Base-by-base conservation (phyloP, 169 alveolate species). In the Cryptosporidium xiaoi region DNA sequence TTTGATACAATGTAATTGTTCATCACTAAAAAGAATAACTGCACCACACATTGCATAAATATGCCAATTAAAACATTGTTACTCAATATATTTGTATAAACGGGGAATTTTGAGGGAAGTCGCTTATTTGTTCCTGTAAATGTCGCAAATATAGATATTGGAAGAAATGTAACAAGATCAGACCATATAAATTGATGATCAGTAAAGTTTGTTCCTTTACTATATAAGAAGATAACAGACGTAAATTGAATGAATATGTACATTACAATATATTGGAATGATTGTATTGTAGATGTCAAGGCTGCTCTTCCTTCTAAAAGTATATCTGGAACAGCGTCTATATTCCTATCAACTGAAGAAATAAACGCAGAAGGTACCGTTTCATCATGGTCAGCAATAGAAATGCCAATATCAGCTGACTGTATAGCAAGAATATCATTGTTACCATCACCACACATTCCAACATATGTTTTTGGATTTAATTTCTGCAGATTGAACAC, bases 391-490 rank as follows among this genome's bases (percentile, higher is more conserved):
- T 84, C 64, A 44, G 71, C 82, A 34, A 91, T 85, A 24, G 93
- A 82, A 53, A 91, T 90, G 6, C 93, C 93, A 1, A 91, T 71
- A 65, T 91, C 90, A 16, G 90, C 90, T 60, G 91, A 85, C 53
- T 89, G 82, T 15, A 91, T 82, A 16, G 93, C 93, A 7, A 90
- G 92, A 18, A 85, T 66, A 82, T 91, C 93, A 69, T 91, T 91
- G 34, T 91, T 83, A 18, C 93, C 93, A 71, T 91, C 93, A n/a
- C 93, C 93, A 36, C 93, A 91, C 93, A 91, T 91, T 36, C 84
- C 90, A 12, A 92, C 92, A 51, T 82, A 66, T 18, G 94, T 84
- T 46, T 90, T 84, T 62, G 85, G 84, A 15, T 51, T 84, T 15
- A 77, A 62, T 16, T 77, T 62, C 24, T 77, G 87, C 27, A 77